Percentiles rank a stretch among this genome's conserved stretches.
Evolutionary conservation across 495 filamentous ascomycete species (phyloP).

Genomic region (Aspergillus steynii): DNA sequence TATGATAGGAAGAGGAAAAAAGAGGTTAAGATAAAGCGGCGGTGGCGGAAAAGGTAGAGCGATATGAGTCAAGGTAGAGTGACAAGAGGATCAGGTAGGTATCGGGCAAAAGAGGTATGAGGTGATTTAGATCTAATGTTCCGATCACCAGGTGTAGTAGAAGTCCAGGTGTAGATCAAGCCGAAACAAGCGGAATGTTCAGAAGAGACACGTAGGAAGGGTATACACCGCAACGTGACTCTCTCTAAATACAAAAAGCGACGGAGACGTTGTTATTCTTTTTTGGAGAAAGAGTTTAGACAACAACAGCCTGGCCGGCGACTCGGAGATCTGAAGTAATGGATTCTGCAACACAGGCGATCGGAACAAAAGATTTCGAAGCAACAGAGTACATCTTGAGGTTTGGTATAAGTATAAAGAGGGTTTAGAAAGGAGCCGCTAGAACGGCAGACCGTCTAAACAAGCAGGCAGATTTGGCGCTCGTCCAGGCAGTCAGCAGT

Average conservation of each 20-base stretch:
- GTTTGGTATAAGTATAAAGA: constrained; percentile 13
- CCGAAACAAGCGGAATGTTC: constrained; percentile 16
- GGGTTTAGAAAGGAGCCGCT: constrained; percentile 26
- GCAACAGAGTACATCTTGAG: constrained; percentile 38
- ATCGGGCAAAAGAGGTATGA: constrained; percentile 6
- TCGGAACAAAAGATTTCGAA: constrained; percentile 30
- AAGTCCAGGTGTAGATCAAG: constrained; percentile 25
- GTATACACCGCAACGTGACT: constrained; percentile 16
- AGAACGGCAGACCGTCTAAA: constrained; percentile 23
- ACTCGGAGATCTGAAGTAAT: constrained; percentile 26
- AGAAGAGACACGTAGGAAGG: constrained; percentile 17
- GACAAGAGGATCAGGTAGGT: constrained; percentile 7
- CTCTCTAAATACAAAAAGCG: constrained; percentile 5
- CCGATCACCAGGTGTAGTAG: constrained; percentile 28
- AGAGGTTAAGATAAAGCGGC: constrained; percentile 9
- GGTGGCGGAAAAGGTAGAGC: constrained; percentile 6
- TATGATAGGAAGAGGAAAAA: constrained; percentile 27
- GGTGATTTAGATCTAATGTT: constrained; percentile 16
- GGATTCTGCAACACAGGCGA: constrained; percentile 32
- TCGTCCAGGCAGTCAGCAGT: constrained; percentile 29
- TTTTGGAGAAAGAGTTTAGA: constrained; percentile 15
- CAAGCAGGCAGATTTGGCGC: constrained; percentile 28
- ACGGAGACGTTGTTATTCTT: constrained; percentile 3
- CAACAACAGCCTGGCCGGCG: constrained; percentile 26
- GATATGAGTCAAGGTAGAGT: constrained; percentile 6